Evolutionary conservation across 805 yeast genomes (phyloP), one percentile per base, ranked within the genome.

Genomic region (Barnettozyma sucrosica): DNA sequence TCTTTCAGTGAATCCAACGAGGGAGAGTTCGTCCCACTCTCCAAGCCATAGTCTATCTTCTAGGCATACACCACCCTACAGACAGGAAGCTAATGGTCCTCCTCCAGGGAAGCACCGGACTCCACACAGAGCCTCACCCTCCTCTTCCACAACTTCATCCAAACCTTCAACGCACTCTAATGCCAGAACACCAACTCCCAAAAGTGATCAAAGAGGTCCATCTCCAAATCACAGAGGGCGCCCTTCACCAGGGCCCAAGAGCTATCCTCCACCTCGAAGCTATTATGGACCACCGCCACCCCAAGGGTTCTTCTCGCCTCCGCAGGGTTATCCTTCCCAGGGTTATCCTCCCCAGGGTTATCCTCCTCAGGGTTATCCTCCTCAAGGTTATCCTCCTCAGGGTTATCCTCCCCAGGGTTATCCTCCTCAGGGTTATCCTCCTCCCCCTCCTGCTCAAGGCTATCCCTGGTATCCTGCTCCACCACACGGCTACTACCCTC

Each of bases 371-470:
- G 49, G 43, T 11, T 47, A 47, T 36, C 46, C 54, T 18, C 54
- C 59, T n/a, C 56, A 55, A 42, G 56, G 47, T 7, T 41, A 54
- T 8, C 56, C 47, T 10, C 57, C 54, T 7, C 61, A 54, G 38
- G 61, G 59, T 8, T 57, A 58, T 40, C 57, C 57, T 26, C 59
- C 56, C 8, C 40, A 36, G n/a, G 40, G 40, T 20, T 36, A 36
- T 36, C 40, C 56, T 5, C 56, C 59, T 5, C 59, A 54, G 61
- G 64, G 48, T 48, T 57, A 48, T 25, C 42, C 45, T 59, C 64
- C 53, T 55, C 60, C 41, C 59, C 64, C 52, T 55, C 60, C 55
- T 20, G 51, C 56, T 14, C 54, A 50, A 18, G 54, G 52, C 10
- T 51, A 53, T 30, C 44, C 46, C 10, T 44, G 45, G 34, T 47